Evolutionary conservation across 345 rosid genomes (phyloP), one percentile per base, ranked within the genome.

Genomic region (Linum lewisii): DNA sequence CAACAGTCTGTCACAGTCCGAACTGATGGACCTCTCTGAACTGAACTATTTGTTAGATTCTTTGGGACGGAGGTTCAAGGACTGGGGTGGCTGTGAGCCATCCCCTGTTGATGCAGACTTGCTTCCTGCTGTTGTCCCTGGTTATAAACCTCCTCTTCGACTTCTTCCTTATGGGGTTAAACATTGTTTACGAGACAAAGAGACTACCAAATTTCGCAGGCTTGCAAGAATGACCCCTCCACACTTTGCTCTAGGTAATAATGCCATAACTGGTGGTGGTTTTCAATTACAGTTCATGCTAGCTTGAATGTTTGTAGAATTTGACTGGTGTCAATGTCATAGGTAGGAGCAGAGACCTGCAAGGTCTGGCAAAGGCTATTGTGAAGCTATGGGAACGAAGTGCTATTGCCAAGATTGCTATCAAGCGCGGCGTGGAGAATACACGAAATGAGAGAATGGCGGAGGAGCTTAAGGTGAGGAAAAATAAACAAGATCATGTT

Each of bases 371-470:
- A 20, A 73, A 64, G 64, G 92, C 98, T 52, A 86, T 88, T 75
- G 81, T 75, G 60, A 86, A 86, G 82, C 80, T 88, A 63, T 92
- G 98, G 98, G 84, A 75, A 69, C 86, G 65, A 56, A 88, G 80
- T 73, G 90, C 83, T 3, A 77, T 92, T 26, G 90, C 96, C 37
- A 92, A 92, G 75, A 88, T 92, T 70, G 98, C 98, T 23, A 79
- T 92, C 68, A 92, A 92, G 70, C 96, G 90, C 0, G 86, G 88
- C 36, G 93, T 92, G 20, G 77, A 64, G 72, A 84, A 86, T 72
- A 86, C 95, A 14, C 68, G 84, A 44, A 92, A 86, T 70, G 98
- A 92, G 69, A 80, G 95, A 69, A 92, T 92, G 98, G 93, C 96
- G 2, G 96, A 86, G 64, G 96, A 88, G 61, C 95, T 92, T 24